Evolutionary conservation across 2,329 filamentous ascomycete genomes (phyloP).

Genomic region (Diaporthe helianthi): DNA sequence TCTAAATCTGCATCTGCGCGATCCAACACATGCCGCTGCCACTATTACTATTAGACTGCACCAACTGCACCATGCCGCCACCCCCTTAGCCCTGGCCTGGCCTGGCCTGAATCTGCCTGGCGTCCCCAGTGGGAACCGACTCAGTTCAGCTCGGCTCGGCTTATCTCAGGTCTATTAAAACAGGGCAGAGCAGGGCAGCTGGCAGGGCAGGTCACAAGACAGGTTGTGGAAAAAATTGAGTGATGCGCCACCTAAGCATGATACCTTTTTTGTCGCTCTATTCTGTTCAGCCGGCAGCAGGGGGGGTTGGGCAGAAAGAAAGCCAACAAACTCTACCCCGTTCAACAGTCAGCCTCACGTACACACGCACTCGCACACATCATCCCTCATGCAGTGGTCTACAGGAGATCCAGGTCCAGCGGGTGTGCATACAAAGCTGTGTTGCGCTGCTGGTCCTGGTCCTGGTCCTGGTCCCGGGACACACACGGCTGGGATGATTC

Average conservation of each 20-base stretch:
- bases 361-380: background rate
- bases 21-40: background rate
- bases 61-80: background rate
- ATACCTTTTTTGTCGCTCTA: no score
- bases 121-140: conserved; percentile 7
- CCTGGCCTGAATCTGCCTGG: background rate
- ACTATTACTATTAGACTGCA: no score
- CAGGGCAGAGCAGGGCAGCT: background rate
- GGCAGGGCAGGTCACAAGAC: no score
- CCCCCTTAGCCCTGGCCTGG: background rate
- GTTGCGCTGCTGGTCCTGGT: conserved; percentile 2
- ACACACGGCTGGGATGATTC: background rate
- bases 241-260: background rate
- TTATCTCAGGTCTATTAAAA: background rate
- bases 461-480: background rate
- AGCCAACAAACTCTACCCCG: background rate
- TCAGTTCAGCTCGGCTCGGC: conserved; percentile 6
- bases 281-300: background rate
- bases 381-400: conserved; percentile 21
- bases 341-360: conserved; percentile 9
- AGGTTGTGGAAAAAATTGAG: background rate
- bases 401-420: background rate
- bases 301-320: background rate
- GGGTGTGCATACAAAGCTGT: conserved; percentile 14
- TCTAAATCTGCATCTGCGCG: no score